phyloP scores from a whole-genome alignment of 2,329 filamentous ascomycete genomes.

The Aureobasidium sp. region DNA sequence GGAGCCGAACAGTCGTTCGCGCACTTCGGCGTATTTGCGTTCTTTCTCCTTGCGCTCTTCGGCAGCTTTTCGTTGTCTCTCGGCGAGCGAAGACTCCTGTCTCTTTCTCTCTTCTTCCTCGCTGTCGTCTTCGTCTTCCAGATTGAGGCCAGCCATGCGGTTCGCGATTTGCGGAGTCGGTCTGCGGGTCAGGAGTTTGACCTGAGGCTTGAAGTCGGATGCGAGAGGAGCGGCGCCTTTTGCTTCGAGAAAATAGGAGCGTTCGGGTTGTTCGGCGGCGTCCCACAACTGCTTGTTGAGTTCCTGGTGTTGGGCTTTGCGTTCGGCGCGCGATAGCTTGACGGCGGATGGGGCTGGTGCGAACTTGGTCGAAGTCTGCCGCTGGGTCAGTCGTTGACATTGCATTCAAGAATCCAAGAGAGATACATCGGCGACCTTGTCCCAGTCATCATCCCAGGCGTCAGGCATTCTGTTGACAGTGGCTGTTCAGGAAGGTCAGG shows the following conservation, averaged over 20 bases:
- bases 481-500: constrained; percentile 21
- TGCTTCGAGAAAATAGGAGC: constrained; percentile 68
- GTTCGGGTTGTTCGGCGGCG: constrained; percentile 73
- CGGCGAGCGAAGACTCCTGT: constrained; percentile 61
- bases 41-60: constrained; percentile 83
- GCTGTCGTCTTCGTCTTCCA: constrained; percentile 54
- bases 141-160: constrained; percentile 39
- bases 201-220: constrained; percentile 68
- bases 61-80: constrained; percentile 70
- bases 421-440: constrained; percentile 63
- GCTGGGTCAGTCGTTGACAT: constrained; percentile 26
- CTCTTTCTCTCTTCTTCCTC: constrained; percentile 56
- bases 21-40: constrained; percentile 78
- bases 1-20: constrained; percentile 79
- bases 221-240: constrained; percentile 54
- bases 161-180: constrained; percentile 56
- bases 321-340: constrained; percentile 66
- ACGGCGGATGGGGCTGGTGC: constrained; percentile 30
- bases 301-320: constrained; percentile 72
- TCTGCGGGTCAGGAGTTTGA: constrained; percentile 81
- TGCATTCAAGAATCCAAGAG: not conserved
- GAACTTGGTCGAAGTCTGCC: constrained; percentile 27
- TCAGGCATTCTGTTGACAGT: constrained; percentile 52
- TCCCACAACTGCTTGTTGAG: constrained; percentile 83
- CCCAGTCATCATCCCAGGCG: constrained; percentile 94